Base-by-base conservation (phyloP, 306 rosid genomes). In the Sechiopsis laciniata region DNA sequence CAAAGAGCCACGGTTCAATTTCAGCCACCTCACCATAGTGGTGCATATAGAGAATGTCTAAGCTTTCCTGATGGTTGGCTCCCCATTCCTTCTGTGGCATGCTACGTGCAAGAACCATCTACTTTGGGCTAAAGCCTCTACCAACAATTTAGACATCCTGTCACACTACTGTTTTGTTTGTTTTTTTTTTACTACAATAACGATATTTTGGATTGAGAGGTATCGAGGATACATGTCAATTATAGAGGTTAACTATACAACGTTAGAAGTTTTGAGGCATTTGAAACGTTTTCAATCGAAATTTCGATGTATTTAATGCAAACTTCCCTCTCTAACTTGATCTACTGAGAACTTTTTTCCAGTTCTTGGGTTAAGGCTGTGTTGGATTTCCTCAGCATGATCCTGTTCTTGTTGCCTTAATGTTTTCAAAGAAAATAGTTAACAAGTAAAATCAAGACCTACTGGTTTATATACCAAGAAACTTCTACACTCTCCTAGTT, bases 81-180 rank as follows among this genome's bases (percentile, higher is more conserved):
- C 94, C 96, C 16, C 90, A 85, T 79, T 93, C 96, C 83, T 90
- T 96, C n/a, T n/a, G 55, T 51, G 87, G 84, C 89, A 81, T 24
- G 87, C 89, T 74, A 93, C 96, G 16, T 81, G 91, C 89, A 93
- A 82, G 84, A 90, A 85, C 0, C 96, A 96, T 78, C n/a, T 82
- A 78, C 81, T 90, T 80, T 84, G 83, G 46, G 92, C 87, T 69
- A 93, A 81, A 76, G 97, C 98, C 78, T 93, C 98, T 8, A 93
- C 96, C 71, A 83, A 80, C 87, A 85, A 26, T 90, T 90, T 10
- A 86, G 89, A 78, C 80, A 78, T 67, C 98, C 98, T 0, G 89
- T 87, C 82, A 93, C 93, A 62, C n/a, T n/a, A n/a, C n/a, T n/a
- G n/a, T n/a, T n/a, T n/a, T n/a, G n/a, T n/a, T n/a, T n/a, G n/a